These are phyloP conservation scores for Tetrapisispora pingtungensis DNA, from an alignment of 805 yeast genomes.

Conservation along the genomic window DNA sequence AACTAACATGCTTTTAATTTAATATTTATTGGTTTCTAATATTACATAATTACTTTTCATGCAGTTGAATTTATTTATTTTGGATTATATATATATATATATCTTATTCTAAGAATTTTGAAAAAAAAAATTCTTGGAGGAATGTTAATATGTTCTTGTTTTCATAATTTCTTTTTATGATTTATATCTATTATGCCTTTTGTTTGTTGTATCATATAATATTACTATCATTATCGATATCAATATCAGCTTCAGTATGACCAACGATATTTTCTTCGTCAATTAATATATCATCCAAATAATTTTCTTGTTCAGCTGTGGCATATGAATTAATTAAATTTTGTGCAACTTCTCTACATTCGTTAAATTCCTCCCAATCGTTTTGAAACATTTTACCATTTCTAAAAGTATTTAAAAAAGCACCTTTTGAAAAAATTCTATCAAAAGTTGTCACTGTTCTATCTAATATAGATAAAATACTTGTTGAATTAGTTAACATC, in stretches of 20 bases:
- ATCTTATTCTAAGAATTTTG: no score
- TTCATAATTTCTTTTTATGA: neutral
- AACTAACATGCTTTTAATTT: no score
- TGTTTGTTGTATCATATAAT: conserved; percentile 5
- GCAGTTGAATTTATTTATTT: neutral
- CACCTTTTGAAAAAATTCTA: conserved; percentile 64
- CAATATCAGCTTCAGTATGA: conserved; percentile 13
- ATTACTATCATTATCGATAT: conserved; percentile 25
- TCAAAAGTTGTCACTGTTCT: conserved; percentile 71
- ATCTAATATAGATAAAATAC: conserved; percentile 55
- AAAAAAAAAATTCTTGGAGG: no score
- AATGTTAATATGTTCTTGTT: no score
- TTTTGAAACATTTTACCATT: conserved; percentile 33
- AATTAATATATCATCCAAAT: conserved; percentile 30
- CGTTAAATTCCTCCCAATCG: conserved; percentile 59
- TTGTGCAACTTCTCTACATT: conserved; percentile 65
- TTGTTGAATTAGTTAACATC: conserved; percentile 74
- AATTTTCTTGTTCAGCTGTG: conserved; percentile 48
- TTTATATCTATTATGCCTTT: neutral
- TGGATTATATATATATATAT: no score
- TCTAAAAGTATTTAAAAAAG: conserved; percentile 71
- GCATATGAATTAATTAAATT: conserved; percentile 70
- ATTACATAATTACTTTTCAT: neutral
- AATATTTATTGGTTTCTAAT: neutral
- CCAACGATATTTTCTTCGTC: conserved; percentile 32